Evolutionary conservation across 495 filamentous ascomycete species (phyloP).

Genomic region (Penicillium manginii): DNA sequence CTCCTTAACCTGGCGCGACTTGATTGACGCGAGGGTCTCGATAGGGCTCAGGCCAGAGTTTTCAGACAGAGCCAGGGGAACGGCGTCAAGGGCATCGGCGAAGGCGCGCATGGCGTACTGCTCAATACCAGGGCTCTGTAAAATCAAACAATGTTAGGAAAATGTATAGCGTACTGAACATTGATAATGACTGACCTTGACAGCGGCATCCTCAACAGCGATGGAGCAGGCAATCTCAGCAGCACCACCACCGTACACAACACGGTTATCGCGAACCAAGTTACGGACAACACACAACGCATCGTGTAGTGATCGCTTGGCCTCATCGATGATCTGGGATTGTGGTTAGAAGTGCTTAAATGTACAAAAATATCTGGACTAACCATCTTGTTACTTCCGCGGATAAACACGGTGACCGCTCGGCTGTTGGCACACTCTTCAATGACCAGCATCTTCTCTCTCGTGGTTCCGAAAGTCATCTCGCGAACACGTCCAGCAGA

Average conservation of each 20-base stretch:
- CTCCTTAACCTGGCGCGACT: slow-evolving; percentile 92
- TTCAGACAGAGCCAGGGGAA: slow-evolving; percentile 96
- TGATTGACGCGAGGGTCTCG: slow-evolving; percentile 90
- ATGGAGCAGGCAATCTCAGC: slow-evolving; percentile 98
- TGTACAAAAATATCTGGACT: slow-evolving; percentile 23
- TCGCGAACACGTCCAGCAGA: slow-evolving; percentile 88
- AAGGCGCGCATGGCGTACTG: slow-evolving; percentile 99
- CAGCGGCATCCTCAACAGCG: slow-evolving; percentile 92
- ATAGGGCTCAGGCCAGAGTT: slow-evolving; percentile 97
- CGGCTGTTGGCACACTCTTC: slow-evolving; percentile 98
- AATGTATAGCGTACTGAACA: slow-evolving; percentile 2
- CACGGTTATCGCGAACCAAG: slow-evolving; percentile 91
- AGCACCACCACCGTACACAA: slow-evolving; percentile 98
- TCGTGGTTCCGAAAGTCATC: slow-evolving; percentile 94
- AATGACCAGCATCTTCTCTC: slow-evolving; percentile 99
- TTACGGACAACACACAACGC: slow-evolving; percentile 98
- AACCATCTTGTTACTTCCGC: slow-evolving; percentile 99
- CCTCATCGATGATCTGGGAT: slow-evolving; percentile 92
- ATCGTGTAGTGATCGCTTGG: slow-evolving; percentile 95
- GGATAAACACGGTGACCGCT: slow-evolving; percentile 92
- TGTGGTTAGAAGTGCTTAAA: slow-evolving; percentile 3
- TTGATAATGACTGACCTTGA: slow-evolving; percentile 60
- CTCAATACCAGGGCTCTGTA: slow-evolving; percentile 85
- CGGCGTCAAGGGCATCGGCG: slow-evolving; percentile 88
- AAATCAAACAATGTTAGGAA: slow-evolving; percentile 6